phyloP scores from a whole-genome alignment of 352 stramenopile species.

The Phytophthora boehmeriae region DNA sequence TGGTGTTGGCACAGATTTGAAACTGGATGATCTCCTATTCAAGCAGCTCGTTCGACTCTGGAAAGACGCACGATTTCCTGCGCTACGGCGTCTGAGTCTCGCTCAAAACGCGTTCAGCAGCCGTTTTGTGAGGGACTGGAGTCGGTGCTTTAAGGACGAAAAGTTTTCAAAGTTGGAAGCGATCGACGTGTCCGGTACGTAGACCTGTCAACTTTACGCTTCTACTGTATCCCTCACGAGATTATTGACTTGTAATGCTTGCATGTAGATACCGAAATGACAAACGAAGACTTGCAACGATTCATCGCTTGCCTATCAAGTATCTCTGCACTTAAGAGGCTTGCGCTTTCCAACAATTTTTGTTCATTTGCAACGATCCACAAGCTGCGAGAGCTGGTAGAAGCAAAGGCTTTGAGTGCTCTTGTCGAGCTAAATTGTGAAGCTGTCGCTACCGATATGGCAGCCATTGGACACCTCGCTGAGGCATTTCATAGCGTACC shows the following conservation, averaged over 20 bases:
- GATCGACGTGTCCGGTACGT: conserved; percentile 56
- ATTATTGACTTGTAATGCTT: background rate
- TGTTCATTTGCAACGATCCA: conserved; percentile 39
- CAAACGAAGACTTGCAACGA: conserved; percentile 57
- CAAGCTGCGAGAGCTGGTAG: conserved; percentile 37
- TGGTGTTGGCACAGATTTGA: conserved; percentile 32
- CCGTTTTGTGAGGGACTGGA: conserved; percentile 68
- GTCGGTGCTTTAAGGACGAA: conserved; percentile 50
- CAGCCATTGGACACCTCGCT: conserved; percentile 28
- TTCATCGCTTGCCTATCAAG: conserved; percentile 53
- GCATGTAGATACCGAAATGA: conserved; percentile 50
- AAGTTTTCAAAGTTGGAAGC: conserved; percentile 36
- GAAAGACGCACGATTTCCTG: conserved; percentile 51
- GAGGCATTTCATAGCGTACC: conserved; percentile 24
- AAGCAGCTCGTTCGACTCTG: conserved; percentile 50
- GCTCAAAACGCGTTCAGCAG: conserved; percentile 56
- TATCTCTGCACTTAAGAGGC: conserved; percentile 29
- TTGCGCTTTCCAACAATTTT: conserved; percentile 54
- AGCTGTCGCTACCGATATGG: conserved; percentile 33
- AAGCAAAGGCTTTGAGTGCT: conserved; percentile 7
- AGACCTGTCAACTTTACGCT: background rate
- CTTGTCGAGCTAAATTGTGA: conserved; percentile 49
- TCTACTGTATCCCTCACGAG: background rate
- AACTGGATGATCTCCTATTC: conserved; percentile 52
- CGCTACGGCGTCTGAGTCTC: conserved; percentile 37